Evolutionary conservation across 768 basidiomycete genomes (phyloP), one percentile per base, ranked within the genome.

Genomic region (Lentinula raphanica): DNA sequence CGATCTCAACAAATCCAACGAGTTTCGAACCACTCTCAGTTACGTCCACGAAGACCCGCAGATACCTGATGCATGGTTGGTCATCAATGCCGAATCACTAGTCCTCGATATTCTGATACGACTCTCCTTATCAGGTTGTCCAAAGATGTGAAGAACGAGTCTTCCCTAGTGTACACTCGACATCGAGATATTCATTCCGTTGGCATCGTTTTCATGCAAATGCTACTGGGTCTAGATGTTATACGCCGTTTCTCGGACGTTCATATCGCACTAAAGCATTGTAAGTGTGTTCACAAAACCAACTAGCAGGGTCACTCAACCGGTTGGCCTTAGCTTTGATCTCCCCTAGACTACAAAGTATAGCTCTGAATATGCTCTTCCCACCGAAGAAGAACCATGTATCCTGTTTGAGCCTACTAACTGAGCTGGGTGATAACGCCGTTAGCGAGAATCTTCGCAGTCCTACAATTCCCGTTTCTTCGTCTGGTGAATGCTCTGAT

Each of bases 1-100:
- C 25, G 93, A 96, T 66, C 73, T 94, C 31, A 88, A 96, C 65
- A 78, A 85, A 17, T 96, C 94, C 2, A 93, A 97, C 64, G 83
- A 86, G 0, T 92, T 96, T 62, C 80, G 80, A 71, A 67, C 64
- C 69, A 8, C 64, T 71, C 1, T 42, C 63, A 21, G 54, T 60
- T 21, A 36, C 58, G 27, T n/a, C 27, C 11, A 48, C 45, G 1
- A 74, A 21, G 78, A 79, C 29, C 61, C 63, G 1, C 78, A 44
- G 69, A 78, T 71, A 63, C 75, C 71, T 71, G 88, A 88, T 72
- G 67, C 71, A 65, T 78, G 72, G 71, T 71, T 35, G 21, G 67
- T 60, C n/a, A 19, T n/a, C 21, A 25, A 28, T n/a, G n/a, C n/a
- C n/a, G 17, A 13, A 15, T 32, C 13, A 56, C 63, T 54, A 40